A percentile compares a stretch with the other conserved stretches of the same genome.
Evolutionary conservation across 2,329 filamentous ascomycete genomes (phyloP).

Genomic region (Metarhizium anisopliae): DNA sequence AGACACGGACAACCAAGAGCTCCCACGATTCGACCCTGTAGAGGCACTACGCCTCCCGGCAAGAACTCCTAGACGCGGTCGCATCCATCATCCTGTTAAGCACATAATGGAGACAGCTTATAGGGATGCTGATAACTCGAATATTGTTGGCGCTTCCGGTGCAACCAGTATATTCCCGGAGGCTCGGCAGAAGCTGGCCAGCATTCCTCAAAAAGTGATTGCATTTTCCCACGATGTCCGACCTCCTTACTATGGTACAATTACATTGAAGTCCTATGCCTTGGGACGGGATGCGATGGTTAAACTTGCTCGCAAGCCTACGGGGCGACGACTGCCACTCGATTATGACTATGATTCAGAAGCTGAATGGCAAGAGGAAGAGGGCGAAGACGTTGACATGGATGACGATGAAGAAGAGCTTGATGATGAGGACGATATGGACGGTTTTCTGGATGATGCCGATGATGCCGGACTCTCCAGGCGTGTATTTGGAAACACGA

Average conservation of each 20-base stretch:
- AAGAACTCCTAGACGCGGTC: constrained; percentile 34
- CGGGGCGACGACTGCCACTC: constrained; percentile 48
- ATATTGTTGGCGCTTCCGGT: constrained; percentile 25
- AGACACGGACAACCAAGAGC: constrained; percentile 26
- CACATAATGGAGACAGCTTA: constrained; percentile 51
- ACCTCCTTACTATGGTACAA: constrained; percentile 64
- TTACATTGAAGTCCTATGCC: constrained; percentile 48
- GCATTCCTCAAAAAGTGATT: constrained; percentile 54
- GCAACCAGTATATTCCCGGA: constrained; percentile 22
- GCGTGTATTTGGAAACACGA: constrained; percentile 55
- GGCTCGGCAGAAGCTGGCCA: constrained; percentile 33
- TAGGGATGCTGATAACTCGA: constrained; percentile 33
- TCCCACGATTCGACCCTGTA: constrained; percentile 33
- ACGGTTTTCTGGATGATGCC: constrained; percentile 81
- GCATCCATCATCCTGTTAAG: constrained; percentile 43
- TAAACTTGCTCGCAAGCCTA: constrained; percentile 44
- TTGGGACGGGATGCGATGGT: constrained; percentile 36
- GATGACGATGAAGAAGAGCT: constrained; percentile 61
- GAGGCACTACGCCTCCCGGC: constrained; percentile 36
- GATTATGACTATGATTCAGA: constrained; percentile 84
- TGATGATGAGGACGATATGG: constrained; percentile 77
- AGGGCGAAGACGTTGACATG: constrained; percentile 58
- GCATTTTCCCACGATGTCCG: constrained; percentile 57
- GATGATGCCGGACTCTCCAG: constrained; percentile 53
- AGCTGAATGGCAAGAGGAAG: constrained; percentile 74